Evolutionary conservation across 495 filamentous ascomycete genomes (phyloP).

Genomic region (Annulohypoxylon moriforme): DNA sequence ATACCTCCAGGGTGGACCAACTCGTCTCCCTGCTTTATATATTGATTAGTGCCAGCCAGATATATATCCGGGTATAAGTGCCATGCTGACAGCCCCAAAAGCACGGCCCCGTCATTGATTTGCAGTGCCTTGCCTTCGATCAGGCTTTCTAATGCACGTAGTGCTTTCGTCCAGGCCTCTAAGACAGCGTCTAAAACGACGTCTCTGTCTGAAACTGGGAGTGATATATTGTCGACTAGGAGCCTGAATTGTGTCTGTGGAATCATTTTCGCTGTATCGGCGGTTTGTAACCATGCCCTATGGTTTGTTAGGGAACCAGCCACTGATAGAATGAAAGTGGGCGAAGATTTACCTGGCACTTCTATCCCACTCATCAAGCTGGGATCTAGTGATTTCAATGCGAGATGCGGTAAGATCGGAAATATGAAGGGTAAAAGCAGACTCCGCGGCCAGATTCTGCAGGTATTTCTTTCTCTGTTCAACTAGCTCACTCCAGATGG

Average conservation of each 20-base stretch:
- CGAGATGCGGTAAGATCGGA: not conserved
- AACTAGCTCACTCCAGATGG: constrained; percentile 50
- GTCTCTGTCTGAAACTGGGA: constrained; percentile 31
- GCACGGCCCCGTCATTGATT: constrained; percentile 39
- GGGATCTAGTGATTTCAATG: constrained; percentile 33
- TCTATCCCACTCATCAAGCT: constrained; percentile 52
- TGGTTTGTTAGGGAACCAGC: not conserved
- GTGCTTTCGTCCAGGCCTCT: constrained; percentile 42
- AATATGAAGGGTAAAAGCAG: too few species aligned
- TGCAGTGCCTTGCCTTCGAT: constrained; percentile 38
- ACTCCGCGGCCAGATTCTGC: not conserved
- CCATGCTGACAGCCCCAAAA: constrained; percentile 52
- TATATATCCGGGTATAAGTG: constrained; percentile 55
- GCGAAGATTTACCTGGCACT: constrained; percentile 41
- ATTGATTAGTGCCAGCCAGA: not conserved
- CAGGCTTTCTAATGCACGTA: constrained; percentile 44
- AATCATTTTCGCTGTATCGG: constrained; percentile 34
- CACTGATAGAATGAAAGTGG: not conserved
- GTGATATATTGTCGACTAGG: constrained; percentile 46
- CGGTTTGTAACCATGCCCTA: constrained; percentile 47
- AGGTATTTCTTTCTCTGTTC: not conserved
- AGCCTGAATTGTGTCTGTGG: constrained; percentile 42
- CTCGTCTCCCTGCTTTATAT: not conserved
- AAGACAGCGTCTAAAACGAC: constrained; percentile 44
- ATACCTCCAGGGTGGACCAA: not conserved